Conservation (phyloP, 768 basidiomycete genomes). For the Crucibulum laeve region DNA sequence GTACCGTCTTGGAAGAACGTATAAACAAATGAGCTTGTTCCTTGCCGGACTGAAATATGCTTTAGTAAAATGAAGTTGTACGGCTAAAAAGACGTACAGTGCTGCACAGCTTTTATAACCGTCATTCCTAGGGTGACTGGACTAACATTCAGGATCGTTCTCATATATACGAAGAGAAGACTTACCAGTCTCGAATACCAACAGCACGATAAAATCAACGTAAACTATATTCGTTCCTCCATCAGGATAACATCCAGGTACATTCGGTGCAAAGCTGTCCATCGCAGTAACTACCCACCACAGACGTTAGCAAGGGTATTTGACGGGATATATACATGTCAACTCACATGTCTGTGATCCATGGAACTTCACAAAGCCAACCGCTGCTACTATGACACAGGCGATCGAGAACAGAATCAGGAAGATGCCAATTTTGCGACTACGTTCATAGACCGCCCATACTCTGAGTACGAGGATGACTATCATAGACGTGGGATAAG, state of each 20-base stretch:
- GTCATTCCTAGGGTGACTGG: not conserved
- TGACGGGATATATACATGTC: not conserved
- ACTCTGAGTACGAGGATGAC: not conserved
- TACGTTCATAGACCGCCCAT: not conserved
- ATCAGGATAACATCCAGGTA: not conserved
- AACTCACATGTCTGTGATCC: slow-evolving; percentile 1
- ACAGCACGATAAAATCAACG: not conserved
- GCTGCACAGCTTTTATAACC: not conserved
- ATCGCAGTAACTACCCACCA: not conserved
- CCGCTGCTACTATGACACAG: too few species aligned
- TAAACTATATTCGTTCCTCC: not conserved
- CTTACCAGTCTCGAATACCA: not conserved
- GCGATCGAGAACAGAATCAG: not conserved
- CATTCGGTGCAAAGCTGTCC: not conserved
- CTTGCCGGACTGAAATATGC: not conserved
- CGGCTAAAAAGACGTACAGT: not conserved
- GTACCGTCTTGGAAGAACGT: not conserved
- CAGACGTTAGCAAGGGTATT: not conserved
- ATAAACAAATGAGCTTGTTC: not conserved
- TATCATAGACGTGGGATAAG: too few species aligned
- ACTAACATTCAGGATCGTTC: not conserved
- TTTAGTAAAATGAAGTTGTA: not conserved
- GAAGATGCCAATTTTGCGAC: not conserved
- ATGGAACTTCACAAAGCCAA: not conserved
- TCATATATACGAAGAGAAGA: not conserved